Evolutionary conservation across 2,329 filamentous ascomycete species (phyloP).

Genomic region (Curvularia eragrostidis): DNA sequence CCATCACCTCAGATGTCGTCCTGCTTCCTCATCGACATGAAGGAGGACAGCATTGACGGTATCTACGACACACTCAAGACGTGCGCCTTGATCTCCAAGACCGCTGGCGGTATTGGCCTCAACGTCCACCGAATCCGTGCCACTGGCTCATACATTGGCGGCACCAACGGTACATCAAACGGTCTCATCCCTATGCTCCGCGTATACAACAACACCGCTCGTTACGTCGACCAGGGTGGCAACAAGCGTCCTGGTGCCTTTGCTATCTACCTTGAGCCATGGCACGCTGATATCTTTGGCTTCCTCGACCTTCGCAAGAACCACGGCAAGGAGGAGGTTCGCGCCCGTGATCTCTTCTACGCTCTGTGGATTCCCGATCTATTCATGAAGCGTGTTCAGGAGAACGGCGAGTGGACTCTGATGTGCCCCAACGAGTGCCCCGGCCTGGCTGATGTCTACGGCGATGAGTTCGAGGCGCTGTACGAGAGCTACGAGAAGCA

Average conservation of each 20-base stretch:
- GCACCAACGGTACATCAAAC: slow-evolving; percentile 97
- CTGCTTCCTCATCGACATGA: slow-evolving; percentile 99
- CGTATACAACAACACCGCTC: slow-evolving; percentile 98
- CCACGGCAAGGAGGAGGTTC: slow-evolving; percentile 97
- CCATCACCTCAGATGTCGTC: slow-evolving; percentile 94
- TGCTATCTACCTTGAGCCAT: slow-evolving; percentile 98
- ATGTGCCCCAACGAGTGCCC: slow-evolving; percentile 98
- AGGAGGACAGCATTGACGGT: slow-evolving; percentile 98
- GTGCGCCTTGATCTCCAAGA: slow-evolving; percentile 99
- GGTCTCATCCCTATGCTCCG: slow-evolving; percentile 97
- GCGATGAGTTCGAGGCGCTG: slow-evolving; percentile 93
- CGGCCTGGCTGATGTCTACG: slow-evolving; percentile 93
- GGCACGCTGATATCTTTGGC: slow-evolving; percentile 97
- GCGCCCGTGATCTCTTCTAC: slow-evolving; percentile 96
- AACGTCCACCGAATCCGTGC: slow-evolving; percentile 97
- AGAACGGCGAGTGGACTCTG: slow-evolving; percentile 95
- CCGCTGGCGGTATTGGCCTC: slow-evolving; percentile 95
- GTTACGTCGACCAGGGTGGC: slow-evolving; percentile 98
- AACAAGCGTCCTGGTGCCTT: slow-evolving; percentile 99
- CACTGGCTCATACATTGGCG: slow-evolving; percentile 96
- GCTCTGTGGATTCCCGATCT: slow-evolving; percentile 98
- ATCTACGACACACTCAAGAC: slow-evolving; percentile 99
- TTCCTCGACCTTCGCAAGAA: slow-evolving; percentile 99
- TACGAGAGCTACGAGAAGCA: slow-evolving; percentile 90
- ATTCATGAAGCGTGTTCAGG: slow-evolving; percentile 99